Conservation (phyloP, 2,329 filamentous ascomycete genomes). For the Sporothrix phasma region DNA sequence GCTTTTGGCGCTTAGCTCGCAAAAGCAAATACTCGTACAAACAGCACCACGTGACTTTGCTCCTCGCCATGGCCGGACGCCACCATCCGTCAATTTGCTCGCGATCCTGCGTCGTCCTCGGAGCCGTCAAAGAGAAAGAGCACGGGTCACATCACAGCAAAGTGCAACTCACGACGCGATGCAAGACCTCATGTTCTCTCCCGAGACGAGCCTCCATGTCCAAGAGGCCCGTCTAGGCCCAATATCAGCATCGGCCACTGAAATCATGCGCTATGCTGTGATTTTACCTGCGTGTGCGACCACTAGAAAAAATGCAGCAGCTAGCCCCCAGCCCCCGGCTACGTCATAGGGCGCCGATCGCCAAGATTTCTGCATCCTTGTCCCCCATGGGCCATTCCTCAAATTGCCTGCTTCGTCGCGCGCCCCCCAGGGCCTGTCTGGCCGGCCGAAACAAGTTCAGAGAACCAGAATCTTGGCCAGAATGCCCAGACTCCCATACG, state of each 20-base stretch:
- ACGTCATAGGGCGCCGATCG: conserved; percentile 18
- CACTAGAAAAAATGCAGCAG: not conserved
- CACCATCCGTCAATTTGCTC: not conserved
- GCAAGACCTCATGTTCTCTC: not conserved
- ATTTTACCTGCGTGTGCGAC: not conserved
- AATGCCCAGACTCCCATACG: not conserved
- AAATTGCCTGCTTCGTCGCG: conserved; percentile 5
- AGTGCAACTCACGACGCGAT: too few species aligned
- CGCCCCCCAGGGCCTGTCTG: not conserved
- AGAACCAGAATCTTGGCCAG: not conserved
- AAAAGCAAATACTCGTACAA: not conserved
- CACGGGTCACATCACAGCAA: not conserved
- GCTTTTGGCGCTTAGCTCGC: not conserved
- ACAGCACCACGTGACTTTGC: not conserved
- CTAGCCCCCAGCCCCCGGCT: conserved; percentile 7
- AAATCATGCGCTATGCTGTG: not conserved
- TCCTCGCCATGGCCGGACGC: not conserved
- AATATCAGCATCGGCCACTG: not conserved
- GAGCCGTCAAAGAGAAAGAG: not conserved
- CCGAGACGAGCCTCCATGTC: not conserved
- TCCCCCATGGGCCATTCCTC: not conserved
- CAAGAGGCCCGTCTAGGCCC: not conserved
- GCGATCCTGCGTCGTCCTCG: not conserved
- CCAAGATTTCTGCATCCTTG: conserved; percentile 8
- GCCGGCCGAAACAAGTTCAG: not conserved